Evolutionary conservation across 2,329 filamentous ascomycete genomes (phyloP), one percentile per base, ranked within the genome.

Genomic region (Periconia sp.): DNA sequence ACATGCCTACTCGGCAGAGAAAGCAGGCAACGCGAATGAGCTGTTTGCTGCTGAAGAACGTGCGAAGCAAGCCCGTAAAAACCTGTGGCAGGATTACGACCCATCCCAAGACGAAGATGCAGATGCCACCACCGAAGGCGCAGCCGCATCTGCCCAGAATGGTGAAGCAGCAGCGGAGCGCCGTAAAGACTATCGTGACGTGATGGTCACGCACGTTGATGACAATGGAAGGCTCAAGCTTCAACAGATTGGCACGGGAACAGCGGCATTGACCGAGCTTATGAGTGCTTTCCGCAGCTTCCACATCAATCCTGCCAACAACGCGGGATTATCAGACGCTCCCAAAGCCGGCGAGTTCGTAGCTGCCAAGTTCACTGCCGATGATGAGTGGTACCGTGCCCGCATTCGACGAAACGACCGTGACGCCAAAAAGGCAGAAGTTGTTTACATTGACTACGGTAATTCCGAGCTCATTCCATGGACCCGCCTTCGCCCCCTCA

Each of bases 381-480:
- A 99, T 70, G 85, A 88, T 55, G 86, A 94, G 63, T 99, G 93
- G 93, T 99, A 99, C 79, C 90, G 94, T 57, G 94, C 90, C 31
- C 89, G 88, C 57, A 86, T 99, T 57, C 88, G 92, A 57, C 87
- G 92, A 71, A 97, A 97, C 75, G 94, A 99, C 77, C 91, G 94
- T 57, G 84, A 92, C 9, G 88, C 87, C 67, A 91, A 82, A 82
- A 86, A 90, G 64, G 88, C 92, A 20, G 94, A 99, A 75, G 88
- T 99, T 23, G 79, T 95, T 44, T 99, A 96, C 76, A 85, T 99
- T 58, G 94, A 99, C 79, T 99, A 95, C 75, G 94, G 94, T 65
- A 99, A 99, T 82, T 88, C 85, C 51, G 94, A 99, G 76, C 88
- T 87, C 69, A 81, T 96, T 53, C 85, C 92, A 0, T 99, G 93